phyloP scores from a whole-genome alignment of 495 filamentous ascomycete genomes.

The Hypoxylon rickii region DNA sequence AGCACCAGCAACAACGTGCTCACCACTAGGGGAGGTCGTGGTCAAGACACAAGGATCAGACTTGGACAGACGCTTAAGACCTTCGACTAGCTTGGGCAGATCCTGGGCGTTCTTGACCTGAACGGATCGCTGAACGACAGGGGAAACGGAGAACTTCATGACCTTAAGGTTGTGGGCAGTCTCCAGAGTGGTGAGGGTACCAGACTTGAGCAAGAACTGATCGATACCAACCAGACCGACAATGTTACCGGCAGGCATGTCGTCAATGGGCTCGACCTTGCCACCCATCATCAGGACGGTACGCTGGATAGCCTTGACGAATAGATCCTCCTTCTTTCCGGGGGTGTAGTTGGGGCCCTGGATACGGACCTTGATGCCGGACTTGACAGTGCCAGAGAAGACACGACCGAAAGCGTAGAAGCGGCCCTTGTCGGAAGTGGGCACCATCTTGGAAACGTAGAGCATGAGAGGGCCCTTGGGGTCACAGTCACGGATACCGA shows the following conservation, averaged over 20 bases:
- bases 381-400: conserved; percentile 95
- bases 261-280: conserved; percentile 98
- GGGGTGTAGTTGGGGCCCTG: conserved; percentile 99
- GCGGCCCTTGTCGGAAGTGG: conserved; percentile 98
- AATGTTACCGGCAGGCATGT: conserved; percentile 99
- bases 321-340: conserved; percentile 97
- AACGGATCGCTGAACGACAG: conserved; percentile 97
- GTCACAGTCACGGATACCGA: conserved; percentile 97
- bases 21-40: conserved; percentile 84
- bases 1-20: conserved; percentile 98
- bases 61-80: conserved; percentile 99
- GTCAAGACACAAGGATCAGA: conserved; percentile 98
- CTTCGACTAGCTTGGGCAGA: conserved; percentile 99
- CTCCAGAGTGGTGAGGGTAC: conserved; percentile 96
- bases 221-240: conserved; percentile 98
- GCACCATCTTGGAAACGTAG: conserved; percentile 99
- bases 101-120: conserved; percentile 99
- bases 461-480: conserved; percentile 98
- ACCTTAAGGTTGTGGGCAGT: conserved; percentile 99
- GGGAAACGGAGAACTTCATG: conserved; percentile 99
- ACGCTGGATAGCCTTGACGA: conserved; percentile 99
- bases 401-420: conserved; percentile 99
- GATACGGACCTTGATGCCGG: conserved; percentile 99
- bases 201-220: conserved; percentile 99
- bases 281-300: conserved; percentile 99